Conservation (phyloP, 139 green algal species). For the Dunaliella sp. region DNA sequence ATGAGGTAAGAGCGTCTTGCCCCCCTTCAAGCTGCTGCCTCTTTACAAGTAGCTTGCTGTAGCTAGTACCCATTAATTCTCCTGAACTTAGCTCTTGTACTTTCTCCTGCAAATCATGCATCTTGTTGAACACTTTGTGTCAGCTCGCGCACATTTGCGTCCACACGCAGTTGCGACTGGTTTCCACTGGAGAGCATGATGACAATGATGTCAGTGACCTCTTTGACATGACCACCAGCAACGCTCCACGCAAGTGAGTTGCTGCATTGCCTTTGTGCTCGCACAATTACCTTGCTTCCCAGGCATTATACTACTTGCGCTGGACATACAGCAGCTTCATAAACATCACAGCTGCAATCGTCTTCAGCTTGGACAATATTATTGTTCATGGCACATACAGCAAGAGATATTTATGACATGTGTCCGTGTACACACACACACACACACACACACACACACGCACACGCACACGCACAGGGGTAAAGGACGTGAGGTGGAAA, state of each 20-base stretch:
- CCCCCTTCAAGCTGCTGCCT: no score
- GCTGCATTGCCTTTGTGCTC: neutral
- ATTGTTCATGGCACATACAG: no score
- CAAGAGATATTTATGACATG: no score
- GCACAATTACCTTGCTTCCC: neutral
- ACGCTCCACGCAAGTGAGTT: neutral
- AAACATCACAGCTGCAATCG: no score
- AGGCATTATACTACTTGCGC: neutral
- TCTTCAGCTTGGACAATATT: no score
- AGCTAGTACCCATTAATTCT: no score
- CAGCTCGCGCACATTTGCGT: no score
- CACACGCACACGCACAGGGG: neutral
- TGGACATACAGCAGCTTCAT: neutral
- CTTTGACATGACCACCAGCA: constrained; percentile 15
- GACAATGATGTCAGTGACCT: constrained; percentile 43
- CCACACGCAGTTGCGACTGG: constrained; percentile 39
- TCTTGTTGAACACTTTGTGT: no score
- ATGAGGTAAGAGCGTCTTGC: no score
- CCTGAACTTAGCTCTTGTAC: no score
- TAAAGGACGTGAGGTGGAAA: constrained; percentile 35
- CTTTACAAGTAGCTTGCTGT: no score
- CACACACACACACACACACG: neutral
- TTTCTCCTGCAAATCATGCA: no score
- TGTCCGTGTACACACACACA: neutral
- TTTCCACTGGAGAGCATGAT: constrained; percentile 26